Percentiles rank a stretch among this genome's conserved stretches.
These are phyloP conservation scores for Phytopythium chamaehyphon DNA, from an alignment of 352 stramenopile genomes.

Conservation along the genomic window DNA sequence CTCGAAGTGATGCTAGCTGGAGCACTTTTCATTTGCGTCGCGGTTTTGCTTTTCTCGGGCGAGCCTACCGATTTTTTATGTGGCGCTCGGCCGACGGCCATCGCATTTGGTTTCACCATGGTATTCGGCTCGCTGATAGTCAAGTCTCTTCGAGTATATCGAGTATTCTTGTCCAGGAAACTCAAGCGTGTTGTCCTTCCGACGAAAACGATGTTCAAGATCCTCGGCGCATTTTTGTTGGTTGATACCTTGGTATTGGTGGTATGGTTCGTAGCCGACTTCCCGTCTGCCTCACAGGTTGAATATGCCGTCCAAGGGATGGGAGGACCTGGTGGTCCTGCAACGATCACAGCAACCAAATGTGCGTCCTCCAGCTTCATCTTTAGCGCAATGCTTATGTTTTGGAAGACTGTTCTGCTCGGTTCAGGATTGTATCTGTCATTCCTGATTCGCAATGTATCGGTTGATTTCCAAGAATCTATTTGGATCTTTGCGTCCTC, in stretches of 20 bases:
- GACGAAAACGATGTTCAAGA: slow-evolving; percentile 12
- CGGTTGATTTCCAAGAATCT: slow-evolving; percentile 56
- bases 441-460: slow-evolving; percentile 58
- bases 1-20: slow-evolving; percentile 8
- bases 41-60: slow-evolving; percentile 11
- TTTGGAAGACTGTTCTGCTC: slow-evolving; percentile 50
- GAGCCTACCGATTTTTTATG: slow-evolving; percentile 14
- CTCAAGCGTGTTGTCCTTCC: slow-evolving; percentile 22
- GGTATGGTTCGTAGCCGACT: slow-evolving; percentile 5
- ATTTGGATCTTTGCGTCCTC: slow-evolving; percentile 57
- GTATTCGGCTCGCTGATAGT: slow-evolving; percentile 22
- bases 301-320: slow-evolving; percentile 6
- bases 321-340: neutral
- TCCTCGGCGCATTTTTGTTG: slow-evolving; percentile 9
- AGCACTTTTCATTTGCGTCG: slow-evolving; percentile 10
- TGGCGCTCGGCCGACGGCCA: slow-evolving; percentile 9
- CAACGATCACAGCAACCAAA: no score
- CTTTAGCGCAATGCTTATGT: slow-evolving; percentile 45
- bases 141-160: slow-evolving; percentile 36
- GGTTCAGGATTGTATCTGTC: slow-evolving; percentile 36
- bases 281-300: slow-evolving; percentile 10
- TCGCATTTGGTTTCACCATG: slow-evolving; percentile 19
- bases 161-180: slow-evolving; percentile 24
- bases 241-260: slow-evolving; percentile 19
- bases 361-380: slow-evolving; percentile 36